phyloP scores from a whole-genome alignment of 2,329 filamentous ascomycete species.

The Aschersonia sp. region DNA sequence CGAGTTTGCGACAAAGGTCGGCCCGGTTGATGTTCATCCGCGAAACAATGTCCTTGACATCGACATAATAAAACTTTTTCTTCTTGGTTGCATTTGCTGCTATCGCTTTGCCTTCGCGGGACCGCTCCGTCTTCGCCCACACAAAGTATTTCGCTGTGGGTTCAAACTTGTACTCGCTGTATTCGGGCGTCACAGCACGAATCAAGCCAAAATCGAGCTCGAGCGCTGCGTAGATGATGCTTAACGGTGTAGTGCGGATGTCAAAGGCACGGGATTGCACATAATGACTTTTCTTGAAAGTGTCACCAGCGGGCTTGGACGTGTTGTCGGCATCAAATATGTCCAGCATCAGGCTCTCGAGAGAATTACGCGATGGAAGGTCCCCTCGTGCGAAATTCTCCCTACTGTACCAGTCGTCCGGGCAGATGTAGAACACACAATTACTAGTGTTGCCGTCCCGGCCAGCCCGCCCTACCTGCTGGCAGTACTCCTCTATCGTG shows the following conservation, averaged over 20 bases:
- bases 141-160: constrained; percentile 16
- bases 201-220: constrained; percentile 44
- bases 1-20: constrained; percentile 38
- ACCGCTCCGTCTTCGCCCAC: constrained; percentile 19
- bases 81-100: constrained; percentile 20
- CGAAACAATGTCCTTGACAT: neutral
- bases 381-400: constrained; percentile 23
- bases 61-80: neutral
- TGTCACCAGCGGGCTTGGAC: constrained; percentile 18
- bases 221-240: constrained; percentile 43
- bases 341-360: constrained; percentile 32
- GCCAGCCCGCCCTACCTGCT: constrained; percentile 41
- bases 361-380: constrained; percentile 35
- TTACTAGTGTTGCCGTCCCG: constrained; percentile 35
- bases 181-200: constrained; percentile 41
- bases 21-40: constrained; percentile 19
- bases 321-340: constrained; percentile 32
- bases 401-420: neutral
- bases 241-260: constrained; percentile 33
- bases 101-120: constrained; percentile 29
- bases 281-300: constrained; percentile 6
- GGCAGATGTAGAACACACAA: constrained; percentile 18
- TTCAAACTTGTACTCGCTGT: constrained; percentile 38
- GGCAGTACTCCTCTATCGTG: constrained; percentile 41
- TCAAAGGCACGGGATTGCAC: constrained; percentile 32